Conservation (phyloP, 768 basidiomycete species). For the Infundibulicybe gibba region DNA sequence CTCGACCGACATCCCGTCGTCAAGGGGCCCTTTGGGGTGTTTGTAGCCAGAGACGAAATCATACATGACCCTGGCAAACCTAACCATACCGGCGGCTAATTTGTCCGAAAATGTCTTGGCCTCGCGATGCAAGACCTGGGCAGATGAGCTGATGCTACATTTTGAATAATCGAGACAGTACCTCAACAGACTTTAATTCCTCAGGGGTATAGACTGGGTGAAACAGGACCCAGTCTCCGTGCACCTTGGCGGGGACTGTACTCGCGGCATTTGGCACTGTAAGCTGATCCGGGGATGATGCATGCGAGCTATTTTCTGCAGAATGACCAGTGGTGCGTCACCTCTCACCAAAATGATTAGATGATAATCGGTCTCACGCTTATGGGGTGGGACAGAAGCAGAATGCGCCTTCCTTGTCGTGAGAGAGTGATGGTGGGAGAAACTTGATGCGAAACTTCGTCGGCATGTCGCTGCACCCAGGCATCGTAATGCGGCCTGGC, state of each 20-base stretch:
- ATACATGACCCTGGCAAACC: slow-evolving; percentile 59
- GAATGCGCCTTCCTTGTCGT: slow-evolving; percentile 14
- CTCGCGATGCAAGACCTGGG: slow-evolving; percentile 66
- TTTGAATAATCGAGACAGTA: slow-evolving; percentile 18
- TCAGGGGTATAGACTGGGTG: slow-evolving; percentile 85
- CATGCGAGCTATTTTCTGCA: no score
- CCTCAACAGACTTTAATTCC: slow-evolving; percentile 72
- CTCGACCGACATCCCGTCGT: slow-evolving; percentile 61
- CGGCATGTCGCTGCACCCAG: no score
- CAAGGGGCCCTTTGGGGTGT: slow-evolving; percentile 60
- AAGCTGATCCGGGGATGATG: slow-evolving; percentile 17
- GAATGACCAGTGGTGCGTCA: background rate
- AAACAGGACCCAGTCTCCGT: slow-evolving; percentile 88
- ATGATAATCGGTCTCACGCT: slow-evolving; percentile 8
- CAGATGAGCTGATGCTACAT: background rate
- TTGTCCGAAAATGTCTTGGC: slow-evolving; percentile 70
- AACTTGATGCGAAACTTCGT: no score
- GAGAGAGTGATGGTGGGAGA: slow-evolving; percentile 1
- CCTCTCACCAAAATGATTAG: background rate
- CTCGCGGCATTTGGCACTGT: slow-evolving; percentile 44
- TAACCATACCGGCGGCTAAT: slow-evolving; percentile 63
- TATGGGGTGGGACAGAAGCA: slow-evolving; percentile 13
- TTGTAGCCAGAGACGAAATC: slow-evolving; percentile 87
- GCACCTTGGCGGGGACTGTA: slow-evolving; percentile 51
- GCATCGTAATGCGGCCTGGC: no score